Evolutionary conservation across 805 yeast species (phyloP).

Genomic region (Candida verbasci): DNA sequence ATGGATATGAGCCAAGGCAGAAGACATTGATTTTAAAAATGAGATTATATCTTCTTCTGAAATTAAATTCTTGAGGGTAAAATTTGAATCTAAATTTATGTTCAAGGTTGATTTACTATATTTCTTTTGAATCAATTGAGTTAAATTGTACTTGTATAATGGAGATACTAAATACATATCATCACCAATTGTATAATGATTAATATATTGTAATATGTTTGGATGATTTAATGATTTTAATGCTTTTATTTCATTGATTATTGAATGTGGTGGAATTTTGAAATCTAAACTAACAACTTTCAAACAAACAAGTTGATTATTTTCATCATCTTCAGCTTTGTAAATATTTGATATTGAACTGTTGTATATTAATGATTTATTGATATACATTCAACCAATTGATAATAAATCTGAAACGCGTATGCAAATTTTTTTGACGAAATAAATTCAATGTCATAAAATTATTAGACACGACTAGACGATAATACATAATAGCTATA

Average conservation of each 20-base stretch:
- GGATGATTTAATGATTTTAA: conserved; percentile 17
- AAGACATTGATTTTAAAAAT: conserved; percentile 12
- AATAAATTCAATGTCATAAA: too few species aligned
- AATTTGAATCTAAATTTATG: conserved; percentile 20
- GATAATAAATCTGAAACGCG: too few species aligned
- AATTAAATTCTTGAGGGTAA: conserved; percentile 3
- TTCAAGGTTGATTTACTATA: conserved; percentile 16
- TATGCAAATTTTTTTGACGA: too few species aligned
- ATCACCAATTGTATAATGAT: conserved; percentile 20
- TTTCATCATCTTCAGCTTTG: conserved; percentile 16
- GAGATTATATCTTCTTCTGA: conserved; percentile 1
- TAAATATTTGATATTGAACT: conserved; percentile 35
- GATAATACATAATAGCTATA: too few species aligned
- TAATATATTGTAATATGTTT: conserved; percentile 16
- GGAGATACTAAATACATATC: conserved; percentile 33
- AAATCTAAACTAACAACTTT: conserved; percentile 38
- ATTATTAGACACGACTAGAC: too few species aligned
- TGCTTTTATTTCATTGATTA: conserved; percentile 26
- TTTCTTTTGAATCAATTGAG: conserved; percentile 15
- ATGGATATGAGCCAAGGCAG: conserved; percentile 27
- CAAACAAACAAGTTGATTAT: conserved; percentile 19
- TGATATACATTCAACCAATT: conserved; percentile 12
- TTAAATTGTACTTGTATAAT: conserved; percentile 23
- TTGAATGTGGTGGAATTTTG: conserved; percentile 31
- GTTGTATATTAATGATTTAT: conserved; percentile 20